A percentile compares a stretch with the other conserved stretches of the same genome.
These are phyloP conservation scores for Talaromyces islandicus DNA, from an alignment of 2,329 filamentous ascomycete species.

Conservation along the genomic window DNA sequence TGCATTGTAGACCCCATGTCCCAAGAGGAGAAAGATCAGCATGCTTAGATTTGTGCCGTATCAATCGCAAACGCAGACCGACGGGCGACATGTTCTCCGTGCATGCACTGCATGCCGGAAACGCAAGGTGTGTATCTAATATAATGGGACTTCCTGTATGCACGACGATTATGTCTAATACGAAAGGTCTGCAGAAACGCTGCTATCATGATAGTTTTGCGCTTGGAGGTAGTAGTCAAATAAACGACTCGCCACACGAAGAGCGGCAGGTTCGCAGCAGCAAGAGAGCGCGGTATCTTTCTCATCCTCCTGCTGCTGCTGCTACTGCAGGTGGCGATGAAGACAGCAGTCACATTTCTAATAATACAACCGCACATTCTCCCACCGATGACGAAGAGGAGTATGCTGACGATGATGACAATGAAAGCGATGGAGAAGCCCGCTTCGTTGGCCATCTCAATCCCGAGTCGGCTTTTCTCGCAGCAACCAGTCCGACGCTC, in stretches of 20 bases:
- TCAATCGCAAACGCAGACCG: background rate
- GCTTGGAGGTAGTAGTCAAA: background rate
- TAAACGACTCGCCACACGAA: background rate
- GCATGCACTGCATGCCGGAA: slow-evolving; percentile 4
- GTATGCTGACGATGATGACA: background rate
- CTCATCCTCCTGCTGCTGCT: background rate
- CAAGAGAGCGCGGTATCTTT: background rate
- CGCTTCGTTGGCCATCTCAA: slow-evolving; percentile 52
- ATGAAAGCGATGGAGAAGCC: background rate
- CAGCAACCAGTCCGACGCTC: slow-evolving; percentile 41
- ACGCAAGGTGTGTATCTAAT: slow-evolving; percentile 4
- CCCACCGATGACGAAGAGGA: background rate
- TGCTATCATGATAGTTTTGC: slow-evolving; percentile 1
- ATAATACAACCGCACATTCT: background rate
- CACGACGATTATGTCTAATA: background rate
- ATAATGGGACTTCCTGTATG: background rate
- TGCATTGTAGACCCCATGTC: background rate
- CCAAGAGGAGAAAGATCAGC: background rate
- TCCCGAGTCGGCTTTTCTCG: slow-evolving; percentile 55
- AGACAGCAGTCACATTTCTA: background rate
- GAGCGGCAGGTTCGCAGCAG: background rate
- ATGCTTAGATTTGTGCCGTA: slow-evolving; percentile 5
- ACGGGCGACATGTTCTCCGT: background rate
- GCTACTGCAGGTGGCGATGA: background rate
- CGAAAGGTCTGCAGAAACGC: slow-evolving; percentile 1